phyloP scores from a whole-genome alignment of 495 filamentous ascomycete genomes.

The Lophium mytilinum region DNA sequence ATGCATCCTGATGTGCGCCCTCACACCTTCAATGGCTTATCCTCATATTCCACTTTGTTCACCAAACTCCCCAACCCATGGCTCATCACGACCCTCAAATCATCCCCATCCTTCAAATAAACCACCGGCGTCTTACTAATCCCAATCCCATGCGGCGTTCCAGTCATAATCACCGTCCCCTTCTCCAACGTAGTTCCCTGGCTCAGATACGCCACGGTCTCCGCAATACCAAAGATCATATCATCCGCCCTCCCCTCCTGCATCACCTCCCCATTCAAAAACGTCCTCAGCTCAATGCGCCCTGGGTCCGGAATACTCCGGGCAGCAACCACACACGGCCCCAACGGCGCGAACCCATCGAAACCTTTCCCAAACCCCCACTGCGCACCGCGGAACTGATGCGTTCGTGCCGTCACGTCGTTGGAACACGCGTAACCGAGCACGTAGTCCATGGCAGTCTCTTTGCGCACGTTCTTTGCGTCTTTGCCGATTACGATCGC shows the following conservation, averaged over 20 bases:
- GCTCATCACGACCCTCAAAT: no score
- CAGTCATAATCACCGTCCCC: slow-evolving; percentile 43
- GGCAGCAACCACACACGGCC: slow-evolving; percentile 58
- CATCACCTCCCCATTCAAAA: slow-evolving; percentile 42
- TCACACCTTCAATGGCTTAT: no score
- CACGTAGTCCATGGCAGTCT: slow-evolving; percentile 62
- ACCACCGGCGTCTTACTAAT: no score
- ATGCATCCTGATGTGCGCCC: no score
- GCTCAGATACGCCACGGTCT: slow-evolving; percentile 42
- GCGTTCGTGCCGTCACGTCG: slow-evolving; percentile 76
- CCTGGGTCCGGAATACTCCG: slow-evolving; percentile 34
- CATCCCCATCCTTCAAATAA: no score
- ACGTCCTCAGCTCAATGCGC: slow-evolving; percentile 32
- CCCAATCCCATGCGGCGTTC: slow-evolving; percentile 20
- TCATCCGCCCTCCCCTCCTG: slow-evolving; percentile 46
- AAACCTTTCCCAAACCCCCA: slow-evolving; percentile 80
- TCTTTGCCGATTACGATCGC: slow-evolving; percentile 69
- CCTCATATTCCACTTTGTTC: no score
- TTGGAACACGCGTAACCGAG: slow-evolving; percentile 76
- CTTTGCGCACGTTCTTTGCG: slow-evolving; percentile 58
- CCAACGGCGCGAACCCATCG: slow-evolving; percentile 83
- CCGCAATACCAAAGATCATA: slow-evolving; percentile 39
- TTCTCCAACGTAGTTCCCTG: slow-evolving; percentile 41
- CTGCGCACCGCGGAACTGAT: slow-evolving; percentile 75
- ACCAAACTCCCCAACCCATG: no score